Evolutionary conservation across 805 yeast species (phyloP).

Genomic region (Saccharomycopsis microspora): DNA sequence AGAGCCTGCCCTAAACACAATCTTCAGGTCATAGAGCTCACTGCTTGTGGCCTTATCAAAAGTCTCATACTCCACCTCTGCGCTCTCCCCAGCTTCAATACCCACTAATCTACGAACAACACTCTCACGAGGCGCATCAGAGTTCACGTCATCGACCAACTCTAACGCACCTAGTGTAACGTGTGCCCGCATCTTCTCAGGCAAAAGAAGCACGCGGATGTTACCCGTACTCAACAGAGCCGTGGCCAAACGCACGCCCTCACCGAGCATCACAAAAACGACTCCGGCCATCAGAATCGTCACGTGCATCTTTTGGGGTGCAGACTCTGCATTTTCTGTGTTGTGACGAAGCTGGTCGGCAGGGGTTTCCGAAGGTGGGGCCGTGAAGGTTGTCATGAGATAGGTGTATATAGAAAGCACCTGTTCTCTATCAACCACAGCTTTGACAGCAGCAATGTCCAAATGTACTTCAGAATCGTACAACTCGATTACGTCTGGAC

Average conservation of each 20-base stretch:
- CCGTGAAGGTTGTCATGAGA: conserved; percentile 76
- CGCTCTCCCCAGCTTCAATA: conserved; percentile 73
- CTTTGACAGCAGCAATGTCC: conserved; percentile 65
- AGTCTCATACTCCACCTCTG: conserved; percentile 77
- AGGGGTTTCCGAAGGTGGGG: conserved; percentile 57
- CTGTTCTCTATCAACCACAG: conserved; percentile 68
- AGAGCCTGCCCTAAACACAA: conserved; percentile 66
- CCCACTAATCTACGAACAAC: conserved; percentile 53
- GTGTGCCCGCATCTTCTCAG: conserved; percentile 63
- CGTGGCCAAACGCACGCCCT: conserved; percentile 69
- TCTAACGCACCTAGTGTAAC: conserved; percentile 72
- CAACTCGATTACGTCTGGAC: conserved; percentile 43
- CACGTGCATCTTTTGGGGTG: conserved; percentile 70
- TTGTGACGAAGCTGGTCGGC: conserved; percentile 65
- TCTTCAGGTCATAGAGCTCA: conserved; percentile 38
- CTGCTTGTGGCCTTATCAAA: conserved; percentile 43
- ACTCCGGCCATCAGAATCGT: conserved; percentile 62
- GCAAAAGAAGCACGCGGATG: conserved; percentile 51
- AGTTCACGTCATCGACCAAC: conserved; percentile 64
- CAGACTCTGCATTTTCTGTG: conserved; percentile 40
- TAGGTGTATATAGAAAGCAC: conserved; percentile 71
- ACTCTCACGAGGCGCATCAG: conserved; percentile 48
- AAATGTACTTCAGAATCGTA: conserved; percentile 69
- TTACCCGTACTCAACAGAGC: conserved; percentile 64
- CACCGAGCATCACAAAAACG: conserved; percentile 68